Evolutionary conservation across 805 yeast species (phyloP).

Genomic region (Myxozyma sirexii): DNA sequence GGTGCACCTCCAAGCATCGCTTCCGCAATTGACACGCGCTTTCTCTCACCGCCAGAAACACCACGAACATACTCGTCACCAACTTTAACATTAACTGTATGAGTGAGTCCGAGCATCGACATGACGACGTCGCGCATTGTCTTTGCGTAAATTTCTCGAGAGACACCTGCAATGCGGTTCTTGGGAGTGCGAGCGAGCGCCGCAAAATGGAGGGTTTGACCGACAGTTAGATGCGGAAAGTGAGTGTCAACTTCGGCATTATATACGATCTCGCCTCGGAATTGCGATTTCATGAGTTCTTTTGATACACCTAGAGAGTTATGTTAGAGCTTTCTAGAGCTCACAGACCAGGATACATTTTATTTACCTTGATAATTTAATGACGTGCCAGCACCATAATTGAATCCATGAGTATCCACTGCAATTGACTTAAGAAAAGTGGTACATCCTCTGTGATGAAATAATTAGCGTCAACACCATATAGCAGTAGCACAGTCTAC

Average conservation of each 20-base stretch:
- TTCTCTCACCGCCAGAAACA: slow-evolving; percentile 61
- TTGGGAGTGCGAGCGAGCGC: slow-evolving; percentile 59
- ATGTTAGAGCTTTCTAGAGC: neutral
- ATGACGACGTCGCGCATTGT: slow-evolving; percentile 54
- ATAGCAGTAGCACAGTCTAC: too few species aligned
- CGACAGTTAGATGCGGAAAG: slow-evolving; percentile 64
- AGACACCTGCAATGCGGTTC: slow-evolving; percentile 57
- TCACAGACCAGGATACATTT: slow-evolving; percentile 14
- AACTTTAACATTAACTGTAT: slow-evolving; percentile 49
- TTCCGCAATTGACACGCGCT: slow-evolving; percentile 59
- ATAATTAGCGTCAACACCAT: too few species aligned
- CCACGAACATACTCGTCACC: slow-evolving; percentile 57
- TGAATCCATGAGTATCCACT: slow-evolving; percentile 59
- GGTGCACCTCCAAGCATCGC: slow-evolving; percentile 51
- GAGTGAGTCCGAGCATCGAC: slow-evolving; percentile 51
- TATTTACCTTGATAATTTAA: slow-evolving; percentile 46
- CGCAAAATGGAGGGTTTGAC: slow-evolving; percentile 59
- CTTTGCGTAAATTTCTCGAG: slow-evolving; percentile 52
- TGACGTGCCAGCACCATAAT: slow-evolving; percentile 48
- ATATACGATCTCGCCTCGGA: slow-evolving; percentile 65
- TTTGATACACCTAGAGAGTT: slow-evolving; percentile 43
- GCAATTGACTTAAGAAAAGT: slow-evolving; percentile 61
- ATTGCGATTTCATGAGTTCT: slow-evolving; percentile 50
- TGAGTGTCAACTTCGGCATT: slow-evolving; percentile 64
- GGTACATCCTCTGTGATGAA: slow-evolving; percentile 60